Evolutionary conservation across 306 rosid genomes (phyloP), one percentile per base, ranked within the genome.

Genomic region (Quercus parvula): DNA sequence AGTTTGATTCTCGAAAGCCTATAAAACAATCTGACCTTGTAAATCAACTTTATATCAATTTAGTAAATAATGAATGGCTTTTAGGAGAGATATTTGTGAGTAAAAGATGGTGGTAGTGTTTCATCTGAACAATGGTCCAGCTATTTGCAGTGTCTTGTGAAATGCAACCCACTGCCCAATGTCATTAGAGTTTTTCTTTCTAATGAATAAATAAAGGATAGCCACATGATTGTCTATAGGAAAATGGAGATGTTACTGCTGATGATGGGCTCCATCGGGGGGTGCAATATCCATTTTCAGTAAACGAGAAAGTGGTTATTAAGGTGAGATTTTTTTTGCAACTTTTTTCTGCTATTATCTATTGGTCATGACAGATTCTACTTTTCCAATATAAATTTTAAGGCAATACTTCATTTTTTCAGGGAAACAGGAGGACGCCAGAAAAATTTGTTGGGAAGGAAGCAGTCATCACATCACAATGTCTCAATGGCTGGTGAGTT

Each of bases 401-500:
- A 52, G 66, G 66, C 83, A 82, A 63, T 72, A n/a, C 81, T 83
- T 75, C 78, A 73, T 77, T 84, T 78, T 83, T 83, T 76, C 91
- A 95, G 99, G 99, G 99, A 72, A 95, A 95, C 81, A 85, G 88
- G 84, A 90, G 99, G 78, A 95, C 99, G 22, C 98, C 99, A 22
- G 99, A 95, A 79, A 95, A 93, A 88, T 89, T 93, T 89, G 99
- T 95, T 81, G 99, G 99, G 76, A 95, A 95, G 88, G 99, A 95
- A 87, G 99, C 99, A 31, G 86, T 95, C 85, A 95, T 95, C 79
- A 95, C 98, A 28, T 93, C 99, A 70, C 99, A 95, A 86, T 93
- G 99, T 88, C 99, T 95, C 75, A 95, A 95, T 89, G 99, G 99
- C 90, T 95, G 99, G 99, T 95, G 81, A 90, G 97, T 89, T 77